Evolutionary conservation across 192 early-diverging fungal species (phyloP).

Genomic region (Rhizophagus clarus): DNA sequence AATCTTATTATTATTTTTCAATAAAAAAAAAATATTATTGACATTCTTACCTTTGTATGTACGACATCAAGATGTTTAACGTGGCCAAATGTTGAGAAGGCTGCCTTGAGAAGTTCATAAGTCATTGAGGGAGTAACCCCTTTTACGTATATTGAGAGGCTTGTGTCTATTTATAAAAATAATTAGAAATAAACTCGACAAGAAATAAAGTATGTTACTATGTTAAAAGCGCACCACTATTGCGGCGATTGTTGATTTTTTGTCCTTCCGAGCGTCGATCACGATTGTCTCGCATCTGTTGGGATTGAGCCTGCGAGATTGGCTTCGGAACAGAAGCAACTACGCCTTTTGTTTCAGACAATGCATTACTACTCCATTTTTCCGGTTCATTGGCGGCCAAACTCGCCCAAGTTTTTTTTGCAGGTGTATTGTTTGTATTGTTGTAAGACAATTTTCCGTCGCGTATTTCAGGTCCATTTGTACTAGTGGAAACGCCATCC

Average conservation of each 20-base stretch:
- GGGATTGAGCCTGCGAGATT: not conserved
- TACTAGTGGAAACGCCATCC: not conserved
- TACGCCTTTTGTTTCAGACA: slow-evolving; percentile 27
- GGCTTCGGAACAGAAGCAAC: slow-evolving; percentile 32
- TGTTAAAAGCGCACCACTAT: not conserved
- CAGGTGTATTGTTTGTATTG: slow-evolving; percentile 34
- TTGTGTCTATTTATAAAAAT: slow-evolving; percentile 22
- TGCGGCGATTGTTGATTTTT: not conserved
- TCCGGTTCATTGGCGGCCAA: slow-evolving; percentile 60
- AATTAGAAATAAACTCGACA: not conserved
- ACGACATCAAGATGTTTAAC: slow-evolving; percentile 64
- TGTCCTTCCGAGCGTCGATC: not conserved
- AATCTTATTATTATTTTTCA: not conserved
- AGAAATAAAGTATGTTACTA: not conserved
- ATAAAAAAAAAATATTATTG: not conserved
- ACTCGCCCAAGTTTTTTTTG: slow-evolving; percentile 79
- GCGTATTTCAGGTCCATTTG: not conserved
- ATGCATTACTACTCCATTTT: slow-evolving; percentile 49
- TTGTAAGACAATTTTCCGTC: not conserved
- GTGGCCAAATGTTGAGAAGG: slow-evolving; percentile 57
- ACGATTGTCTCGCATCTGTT: not conserved
- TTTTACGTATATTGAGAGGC: slow-evolving; percentile 59
- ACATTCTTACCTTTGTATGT: slow-evolving; percentile 46
- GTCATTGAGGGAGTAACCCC: slow-evolving; percentile 56
- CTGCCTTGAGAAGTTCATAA: slow-evolving; percentile 51